These are phyloP conservation scores for Pachyrhizus erosus DNA, from an alignment of 306 rosid species.

Conservation along the genomic window DNA sequence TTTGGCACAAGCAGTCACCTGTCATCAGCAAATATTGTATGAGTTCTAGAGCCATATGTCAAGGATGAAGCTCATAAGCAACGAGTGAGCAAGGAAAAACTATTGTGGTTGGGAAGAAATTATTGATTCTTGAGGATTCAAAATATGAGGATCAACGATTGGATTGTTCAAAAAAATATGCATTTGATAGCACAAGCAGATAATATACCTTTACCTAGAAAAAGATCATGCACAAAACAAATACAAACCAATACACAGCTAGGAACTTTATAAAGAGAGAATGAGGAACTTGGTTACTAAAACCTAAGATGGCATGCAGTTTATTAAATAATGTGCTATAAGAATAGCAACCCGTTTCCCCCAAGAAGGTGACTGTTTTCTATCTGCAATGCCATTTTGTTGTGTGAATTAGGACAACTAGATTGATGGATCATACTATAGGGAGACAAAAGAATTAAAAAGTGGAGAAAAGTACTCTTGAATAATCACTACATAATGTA, in stretches of 20 bases:
- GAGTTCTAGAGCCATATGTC: conserved; percentile 14
- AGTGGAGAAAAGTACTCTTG: neutral
- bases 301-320: neutral
- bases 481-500: neutral
- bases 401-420: neutral
- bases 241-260: neutral
- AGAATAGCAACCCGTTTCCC: neutral
- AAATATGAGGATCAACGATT: neutral
- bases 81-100: neutral
- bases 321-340: neutral
- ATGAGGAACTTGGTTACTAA: neutral
- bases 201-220: neutral
- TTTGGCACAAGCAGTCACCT: conserved; percentile 90
- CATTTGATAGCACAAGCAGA: neutral
- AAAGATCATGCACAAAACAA: neutral
- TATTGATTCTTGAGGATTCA: neutral
- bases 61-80: neutral
- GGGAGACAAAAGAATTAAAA: neutral
- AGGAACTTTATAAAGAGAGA: neutral
- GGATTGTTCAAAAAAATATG: neutral
- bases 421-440: neutral
- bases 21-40: conserved; percentile 39
- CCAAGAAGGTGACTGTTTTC: neutral
- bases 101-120: neutral
- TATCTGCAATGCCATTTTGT: neutral